Conservation (phyloP, 805 yeast species). For the Kodamaea neixiangensis region DNA sequence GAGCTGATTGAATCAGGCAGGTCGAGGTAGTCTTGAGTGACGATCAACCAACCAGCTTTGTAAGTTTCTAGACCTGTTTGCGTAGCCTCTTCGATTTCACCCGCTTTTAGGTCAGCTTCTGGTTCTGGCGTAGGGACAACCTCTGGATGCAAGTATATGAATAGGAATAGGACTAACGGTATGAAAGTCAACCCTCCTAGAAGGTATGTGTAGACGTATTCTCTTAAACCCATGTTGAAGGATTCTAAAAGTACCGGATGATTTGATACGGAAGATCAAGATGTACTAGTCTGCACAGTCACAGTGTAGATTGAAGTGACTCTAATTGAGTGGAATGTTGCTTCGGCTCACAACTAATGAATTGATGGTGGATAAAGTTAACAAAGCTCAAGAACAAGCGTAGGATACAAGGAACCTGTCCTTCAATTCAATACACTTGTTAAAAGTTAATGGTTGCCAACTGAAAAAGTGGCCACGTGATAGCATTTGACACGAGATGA, state of each 20-base stretch:
- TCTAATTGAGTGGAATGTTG: too few species aligned
- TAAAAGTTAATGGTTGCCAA: background rate
- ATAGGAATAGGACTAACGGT: constrained; percentile 51
- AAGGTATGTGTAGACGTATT: constrained; percentile 44
- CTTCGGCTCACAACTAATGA: background rate
- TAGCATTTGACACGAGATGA: background rate
- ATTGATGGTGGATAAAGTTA: background rate
- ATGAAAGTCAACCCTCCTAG: constrained; percentile 82
- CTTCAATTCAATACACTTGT: background rate
- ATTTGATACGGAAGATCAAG: background rate
- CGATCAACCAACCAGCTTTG: constrained; percentile 77
- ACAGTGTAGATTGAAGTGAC: too few species aligned
- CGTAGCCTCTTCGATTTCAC: constrained; percentile 61
- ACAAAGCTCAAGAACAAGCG: background rate
- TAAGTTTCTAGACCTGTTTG: constrained; percentile 64
- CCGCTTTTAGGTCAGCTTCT: constrained; percentile 49
- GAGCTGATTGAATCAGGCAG: constrained; percentile 49
- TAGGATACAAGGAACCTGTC: background rate
- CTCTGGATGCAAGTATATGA: constrained; percentile 36
- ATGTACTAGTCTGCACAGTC: too few species aligned
- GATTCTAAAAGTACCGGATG: background rate
- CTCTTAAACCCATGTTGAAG: constrained; percentile 9
- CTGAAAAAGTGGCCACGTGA: background rate
- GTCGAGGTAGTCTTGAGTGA: constrained; percentile 70
- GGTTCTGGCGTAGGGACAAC: constrained; percentile 12